phyloP scores from a whole-genome alignment of 208 protist species.

The Leishmania amazonensis region DNA sequence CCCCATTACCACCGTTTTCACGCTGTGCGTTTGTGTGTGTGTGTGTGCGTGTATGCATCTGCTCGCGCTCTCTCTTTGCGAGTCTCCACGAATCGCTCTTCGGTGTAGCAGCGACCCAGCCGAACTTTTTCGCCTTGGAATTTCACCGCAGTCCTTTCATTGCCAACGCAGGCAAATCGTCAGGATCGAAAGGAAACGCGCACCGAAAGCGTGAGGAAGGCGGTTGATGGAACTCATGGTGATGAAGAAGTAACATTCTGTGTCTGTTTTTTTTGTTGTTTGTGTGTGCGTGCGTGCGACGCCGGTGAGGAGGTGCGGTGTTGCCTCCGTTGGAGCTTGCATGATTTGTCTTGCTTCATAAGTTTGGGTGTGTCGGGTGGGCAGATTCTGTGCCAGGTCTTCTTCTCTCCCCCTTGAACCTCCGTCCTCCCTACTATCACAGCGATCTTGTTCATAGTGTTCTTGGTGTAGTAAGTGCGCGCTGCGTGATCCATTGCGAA shows the following conservation, averaged over 20 bases:
- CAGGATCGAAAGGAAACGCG: background rate
- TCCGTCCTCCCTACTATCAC: background rate
- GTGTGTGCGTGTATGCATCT: background rate
- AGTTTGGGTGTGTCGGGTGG: background rate
- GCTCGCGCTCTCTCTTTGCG: background rate
- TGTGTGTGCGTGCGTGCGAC: background rate
- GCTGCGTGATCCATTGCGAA: background rate
- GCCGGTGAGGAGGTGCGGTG: background rate
- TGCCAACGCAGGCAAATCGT: background rate
- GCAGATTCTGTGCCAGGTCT: background rate
- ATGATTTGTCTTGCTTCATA: background rate
- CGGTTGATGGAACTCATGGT: background rate
- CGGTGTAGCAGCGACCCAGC: background rate
- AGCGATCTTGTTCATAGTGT: background rate
- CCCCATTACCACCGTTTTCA: background rate
- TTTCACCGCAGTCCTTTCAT: background rate
- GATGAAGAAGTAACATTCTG: background rate
- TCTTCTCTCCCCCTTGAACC: background rate
- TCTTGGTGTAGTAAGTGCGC: background rate
- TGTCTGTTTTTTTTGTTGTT: background rate
- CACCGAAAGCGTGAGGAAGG: background rate
- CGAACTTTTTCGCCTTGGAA: background rate
- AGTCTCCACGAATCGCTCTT: background rate
- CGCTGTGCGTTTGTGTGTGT: background rate
- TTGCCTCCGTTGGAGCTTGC: background rate